Evolutionary conservation across 768 basidiomycete genomes (phyloP).

Genomic region (Suillus fuscotomentosus): DNA sequence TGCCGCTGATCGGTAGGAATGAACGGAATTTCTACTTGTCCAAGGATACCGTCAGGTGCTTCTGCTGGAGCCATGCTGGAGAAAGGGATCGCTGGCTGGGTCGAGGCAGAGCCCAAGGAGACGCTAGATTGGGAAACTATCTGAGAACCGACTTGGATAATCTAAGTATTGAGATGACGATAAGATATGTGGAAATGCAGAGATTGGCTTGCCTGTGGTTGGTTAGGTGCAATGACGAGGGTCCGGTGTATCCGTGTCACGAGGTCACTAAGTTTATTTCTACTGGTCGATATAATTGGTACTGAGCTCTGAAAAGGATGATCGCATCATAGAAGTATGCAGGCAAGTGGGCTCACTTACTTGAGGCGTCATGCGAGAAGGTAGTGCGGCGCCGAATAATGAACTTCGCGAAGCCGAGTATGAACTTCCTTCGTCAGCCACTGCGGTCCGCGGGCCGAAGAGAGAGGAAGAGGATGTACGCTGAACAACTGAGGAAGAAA

Average conservation of each 20-base stretch:
- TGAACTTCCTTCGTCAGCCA: background rate
- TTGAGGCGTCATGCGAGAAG: background rate
- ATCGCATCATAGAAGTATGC: background rate
- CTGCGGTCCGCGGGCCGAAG: slow-evolving; percentile 16
- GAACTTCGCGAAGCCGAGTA: slow-evolving; percentile 38
- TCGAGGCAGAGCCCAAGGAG: background rate
- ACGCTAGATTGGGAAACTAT: background rate
- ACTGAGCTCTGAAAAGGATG: background rate
- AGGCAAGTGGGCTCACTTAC: background rate
- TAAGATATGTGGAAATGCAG: background rate
- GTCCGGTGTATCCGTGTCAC: slow-evolving; percentile 67
- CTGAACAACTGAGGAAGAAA: background rate
- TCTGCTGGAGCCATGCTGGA: background rate
- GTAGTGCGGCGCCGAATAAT: slow-evolving; percentile 40
- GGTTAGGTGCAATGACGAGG: slow-evolving; percentile 56
- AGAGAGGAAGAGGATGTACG: slow-evolving; percentile 26
- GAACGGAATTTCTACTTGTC: slow-evolving; percentile 72
- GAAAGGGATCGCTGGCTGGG: background rate
- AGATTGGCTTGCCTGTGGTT: slow-evolving; percentile 38
- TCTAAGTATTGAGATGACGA: background rate
- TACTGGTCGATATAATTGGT: background rate
- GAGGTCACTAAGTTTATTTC: slow-evolving; percentile 47
- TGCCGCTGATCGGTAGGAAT: slow-evolving; percentile 65
- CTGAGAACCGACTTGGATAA: background rate
- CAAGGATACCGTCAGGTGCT: background rate